Evolutionary conservation across 139 green algal genomes (phyloP), one percentile per base, ranked within the genome.

Genomic region (Volvox africanus): DNA sequence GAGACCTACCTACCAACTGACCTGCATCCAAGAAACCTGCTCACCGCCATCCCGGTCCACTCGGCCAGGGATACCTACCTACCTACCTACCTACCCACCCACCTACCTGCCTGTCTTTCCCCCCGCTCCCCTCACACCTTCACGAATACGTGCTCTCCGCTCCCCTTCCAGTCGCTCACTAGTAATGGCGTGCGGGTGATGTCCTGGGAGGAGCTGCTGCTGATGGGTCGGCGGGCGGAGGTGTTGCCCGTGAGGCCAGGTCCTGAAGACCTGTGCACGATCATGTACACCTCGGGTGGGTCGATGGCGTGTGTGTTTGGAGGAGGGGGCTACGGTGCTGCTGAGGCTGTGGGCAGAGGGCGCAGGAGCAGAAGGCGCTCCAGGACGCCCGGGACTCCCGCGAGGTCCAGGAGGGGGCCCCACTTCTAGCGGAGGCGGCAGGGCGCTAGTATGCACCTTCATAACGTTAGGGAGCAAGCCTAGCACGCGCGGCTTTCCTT

Each of bases 201-300:
- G 80, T 87, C 80, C 19, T 97, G 95, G 80, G 83, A 86, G 1
- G 94, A 97, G 86, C 94, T 97, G 75, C 37, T 97, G 81, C 61
- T 75, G 26, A 28, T 95, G 86, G 96, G 95, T 0, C 61, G 79
- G 24, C 92, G 82, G 36, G 88, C 87, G 83, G 82, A 16, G 30
- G 35, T 36, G 61, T 88, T 75, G 44, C 89, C 88, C n/a, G 90
- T 88, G 28, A 26, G 12, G 33, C 90, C 90, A 92, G 80, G 26
- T n/a, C 37, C 96, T 0, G 88, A 95, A 30, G 96, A 98, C 95
- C 92, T 98, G 18, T 97, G 95, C 94, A 99, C 97, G 80, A 98
- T 99, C 92, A 98, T 99, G 97, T 98, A 99, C 96, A 99, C 97
- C n/a, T 95, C 82, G 55, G 87, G 86, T 90, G 50, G 19, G 86